Evolutionary conservation across 1,284 basidiomycete genomes (phyloP), one percentile per base, ranked within the genome.

Genomic region (Mycosarcoma maydis): DNA sequence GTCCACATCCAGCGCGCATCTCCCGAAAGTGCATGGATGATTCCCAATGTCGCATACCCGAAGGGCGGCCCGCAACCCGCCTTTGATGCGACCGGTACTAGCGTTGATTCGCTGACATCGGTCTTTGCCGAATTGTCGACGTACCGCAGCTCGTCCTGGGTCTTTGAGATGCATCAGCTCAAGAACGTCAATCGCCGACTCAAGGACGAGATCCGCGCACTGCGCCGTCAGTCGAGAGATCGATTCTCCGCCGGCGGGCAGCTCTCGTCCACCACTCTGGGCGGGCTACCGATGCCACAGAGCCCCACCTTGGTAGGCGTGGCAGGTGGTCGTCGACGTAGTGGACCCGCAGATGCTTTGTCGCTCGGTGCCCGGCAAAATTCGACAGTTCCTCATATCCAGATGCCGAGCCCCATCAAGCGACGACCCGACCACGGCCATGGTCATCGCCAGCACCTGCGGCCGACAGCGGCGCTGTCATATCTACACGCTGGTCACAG

Each of bases 151-250:
- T 64, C 57, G 23, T 71, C 66, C 17, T 77, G 76, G 76, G 68
- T 76, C 22, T 78, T 75, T 27, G 77, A 78, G 59, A 73, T 78
- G 51, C 77, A 78, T 38, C 73, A 75, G 60, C 72, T 78, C 46
- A 76, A 77, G 64, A 76, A 76, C 19, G 69, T 73, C 48, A 78
- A 78, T 40, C 72, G 73, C 24, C 61, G 66, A 29, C 61, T 78
- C 34, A 67, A 73, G 44, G 75, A 78, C 48, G 71, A 78, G 46
- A 69, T 78, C 32, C 68, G 74, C 20, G 66, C 66, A 6, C 34
- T 72, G 41, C 69, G 69, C 24, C 58, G 69, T 17, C 69, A 67
- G 51, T 67, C 58, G 29, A 53, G 46, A 17, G 66, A 69, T 32
- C 58, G 62, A 22, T 40, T 60, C 24, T 46, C 44, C 41, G 19